Conservation (phyloP, 176 grass and related monocot species). For the Tillandsia leiboldiana region DNA sequence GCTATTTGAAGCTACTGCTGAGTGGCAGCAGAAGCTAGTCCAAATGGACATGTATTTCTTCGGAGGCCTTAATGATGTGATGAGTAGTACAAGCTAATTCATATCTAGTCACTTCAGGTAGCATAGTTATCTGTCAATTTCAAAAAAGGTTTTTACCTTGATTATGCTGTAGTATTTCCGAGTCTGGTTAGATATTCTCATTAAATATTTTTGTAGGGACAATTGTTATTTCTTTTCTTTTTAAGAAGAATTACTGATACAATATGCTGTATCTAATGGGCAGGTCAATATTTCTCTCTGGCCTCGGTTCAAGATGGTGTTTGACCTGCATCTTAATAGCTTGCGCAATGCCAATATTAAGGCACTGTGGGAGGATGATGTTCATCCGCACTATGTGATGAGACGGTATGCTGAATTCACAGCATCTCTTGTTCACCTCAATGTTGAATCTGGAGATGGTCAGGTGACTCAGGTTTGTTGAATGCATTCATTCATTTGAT, state of each 20-base stretch:
- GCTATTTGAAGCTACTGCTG: no score
- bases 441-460: conserved; percentile 94
- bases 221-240: neutral
- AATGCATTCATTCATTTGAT: conserved; percentile 5
- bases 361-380: conserved; percentile 91
- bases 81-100: no score
- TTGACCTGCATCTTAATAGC: conserved; percentile 93
- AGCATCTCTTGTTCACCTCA: conserved; percentile 86
- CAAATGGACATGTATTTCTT: no score
- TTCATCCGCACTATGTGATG: conserved; percentile 88
- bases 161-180: no score
- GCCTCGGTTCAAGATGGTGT: conserved; percentile 99
- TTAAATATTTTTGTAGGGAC: no score
- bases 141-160: no score
- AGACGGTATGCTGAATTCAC: conserved; percentile 97
- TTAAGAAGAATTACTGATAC: neutral
- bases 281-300: conserved; percentile 90
- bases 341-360: conserved; percentile 85
- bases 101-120: no score
- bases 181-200: no score
- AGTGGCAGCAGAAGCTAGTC: no score
- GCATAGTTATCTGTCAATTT: no score
- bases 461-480: conserved; percentile 46
- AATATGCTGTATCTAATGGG: conserved; percentile 9
- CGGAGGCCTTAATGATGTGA: no score